phyloP scores from a whole-genome alignment of 768 basidiomycete genomes.

The Hypsizygus marmoreus region DNA sequence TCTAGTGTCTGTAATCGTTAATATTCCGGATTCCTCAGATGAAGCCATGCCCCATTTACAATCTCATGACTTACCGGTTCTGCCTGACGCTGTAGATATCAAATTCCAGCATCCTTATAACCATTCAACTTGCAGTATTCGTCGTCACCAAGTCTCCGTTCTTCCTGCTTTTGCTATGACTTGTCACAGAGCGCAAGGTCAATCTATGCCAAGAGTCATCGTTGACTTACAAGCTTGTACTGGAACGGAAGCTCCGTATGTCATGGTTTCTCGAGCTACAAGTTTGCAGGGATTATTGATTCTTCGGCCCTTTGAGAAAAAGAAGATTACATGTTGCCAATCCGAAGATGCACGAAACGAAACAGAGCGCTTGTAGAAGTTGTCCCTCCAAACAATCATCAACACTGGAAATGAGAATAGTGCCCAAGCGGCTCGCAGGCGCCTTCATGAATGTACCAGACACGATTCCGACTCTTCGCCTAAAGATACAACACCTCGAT shows the following conservation, averaged over 20 bases:
- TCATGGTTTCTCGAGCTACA: slow-evolving; percentile 39
- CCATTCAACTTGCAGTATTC: neutral
- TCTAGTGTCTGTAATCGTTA: neutral
- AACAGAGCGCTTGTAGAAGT: neutral
- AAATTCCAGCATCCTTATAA: slow-evolving; percentile 2
- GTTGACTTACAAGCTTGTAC: slow-evolving; percentile 32
- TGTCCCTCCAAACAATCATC: too few relatives aligned
- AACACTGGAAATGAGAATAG: too few relatives aligned
- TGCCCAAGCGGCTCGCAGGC: too few relatives aligned
- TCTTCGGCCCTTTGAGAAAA: slow-evolving; percentile 17
- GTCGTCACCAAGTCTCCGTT: slow-evolving; percentile 34
- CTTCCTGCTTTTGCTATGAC: slow-evolving; percentile 41
- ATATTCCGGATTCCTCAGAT: neutral
- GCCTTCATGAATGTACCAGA: too few relatives aligned
- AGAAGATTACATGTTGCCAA: slow-evolving; percentile 9
- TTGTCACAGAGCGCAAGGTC: slow-evolving; percentile 41
- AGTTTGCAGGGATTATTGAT: slow-evolving; percentile 31
- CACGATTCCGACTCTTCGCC: too few relatives aligned
- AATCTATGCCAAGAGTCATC: slow-evolving; percentile 29
- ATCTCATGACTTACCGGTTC: neutral
- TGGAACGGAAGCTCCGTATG: slow-evolving; percentile 39
- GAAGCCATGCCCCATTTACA: neutral
- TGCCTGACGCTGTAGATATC: neutral
- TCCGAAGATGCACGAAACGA: slow-evolving; percentile 13
- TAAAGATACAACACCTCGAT: too few relatives aligned